Evolutionary conservation across 495 filamentous ascomycete genomes (phyloP).

Genomic region (Penicillium crystallinum): DNA sequence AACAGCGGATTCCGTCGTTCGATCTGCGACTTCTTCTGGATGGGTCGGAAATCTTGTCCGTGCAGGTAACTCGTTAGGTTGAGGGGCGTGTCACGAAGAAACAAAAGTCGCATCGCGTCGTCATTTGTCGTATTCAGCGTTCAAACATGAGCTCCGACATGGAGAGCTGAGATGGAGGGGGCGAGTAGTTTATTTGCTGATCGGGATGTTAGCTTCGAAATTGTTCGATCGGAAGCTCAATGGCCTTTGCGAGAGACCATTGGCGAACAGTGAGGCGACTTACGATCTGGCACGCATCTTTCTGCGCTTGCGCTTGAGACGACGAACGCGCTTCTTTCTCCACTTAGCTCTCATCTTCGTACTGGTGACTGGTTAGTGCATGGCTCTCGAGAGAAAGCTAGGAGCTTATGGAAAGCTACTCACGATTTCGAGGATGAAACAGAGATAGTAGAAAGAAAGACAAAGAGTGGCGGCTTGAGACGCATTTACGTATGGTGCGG

Average conservation of each 20-base stretch:
- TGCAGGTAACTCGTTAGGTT: slow-evolving; percentile 27
- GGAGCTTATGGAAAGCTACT: slow-evolving; percentile 25
- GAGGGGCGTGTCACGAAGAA: slow-evolving; percentile 31
- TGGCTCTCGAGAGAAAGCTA: slow-evolving; percentile 10
- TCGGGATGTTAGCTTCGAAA: slow-evolving; percentile 22
- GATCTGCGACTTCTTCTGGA: slow-evolving; percentile 22
- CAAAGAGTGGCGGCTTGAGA: slow-evolving; percentile 28
- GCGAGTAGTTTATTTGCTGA: slow-evolving; percentile 70
- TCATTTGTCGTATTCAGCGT: slow-evolving; percentile 42
- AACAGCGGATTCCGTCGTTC: slow-evolving; percentile 33
- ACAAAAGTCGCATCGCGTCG: slow-evolving; percentile 34
- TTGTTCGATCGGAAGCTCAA: neutral
- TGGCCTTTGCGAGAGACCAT: slow-evolving; percentile 3
- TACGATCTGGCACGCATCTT: slow-evolving; percentile 95
- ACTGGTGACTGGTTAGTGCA: slow-evolving; percentile 29
- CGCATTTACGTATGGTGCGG: slow-evolving; percentile 43
- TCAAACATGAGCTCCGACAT: slow-evolving; percentile 40
- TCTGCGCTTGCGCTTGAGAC: slow-evolving; percentile 98
- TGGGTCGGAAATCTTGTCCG: slow-evolving; percentile 18
- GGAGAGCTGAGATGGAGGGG: slow-evolving; percentile 57
- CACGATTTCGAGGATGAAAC: slow-evolving; percentile 50
- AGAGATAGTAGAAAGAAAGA: slow-evolving; percentile 48
- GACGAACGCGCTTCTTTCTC: slow-evolving; percentile 98
- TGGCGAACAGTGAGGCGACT: slow-evolving; percentile 23
- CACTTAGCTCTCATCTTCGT: slow-evolving; percentile 97